These are phyloP conservation scores for Ambrosiella xylebori DNA, from an alignment of 2,329 filamentous ascomycete species.

Conservation along the genomic window DNA sequence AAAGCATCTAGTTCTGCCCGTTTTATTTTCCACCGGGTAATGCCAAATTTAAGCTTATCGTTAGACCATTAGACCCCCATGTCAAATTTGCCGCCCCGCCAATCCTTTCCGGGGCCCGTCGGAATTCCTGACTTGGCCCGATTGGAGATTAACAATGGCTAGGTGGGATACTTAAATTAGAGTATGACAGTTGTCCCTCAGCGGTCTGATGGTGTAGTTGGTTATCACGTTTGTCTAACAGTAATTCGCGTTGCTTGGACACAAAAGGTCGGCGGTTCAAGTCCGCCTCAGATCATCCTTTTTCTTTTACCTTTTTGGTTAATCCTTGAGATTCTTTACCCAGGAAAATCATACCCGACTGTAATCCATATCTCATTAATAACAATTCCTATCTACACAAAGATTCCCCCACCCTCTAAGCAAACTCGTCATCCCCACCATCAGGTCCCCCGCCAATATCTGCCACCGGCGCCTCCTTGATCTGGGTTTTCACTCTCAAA, in stretches of 20 bases:
- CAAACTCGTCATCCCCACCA: conserved; percentile 16
- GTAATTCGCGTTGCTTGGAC: conserved; percentile 4
- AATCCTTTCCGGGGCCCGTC: no score
- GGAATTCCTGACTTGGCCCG: no score
- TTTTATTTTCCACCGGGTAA: no score
- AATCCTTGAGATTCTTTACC: no score
- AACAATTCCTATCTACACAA: neutral
- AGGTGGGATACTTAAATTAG: neutral
- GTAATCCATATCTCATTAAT: neutral
- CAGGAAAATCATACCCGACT: no score
- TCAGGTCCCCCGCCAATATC: conserved; percentile 15
- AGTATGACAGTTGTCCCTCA: neutral
- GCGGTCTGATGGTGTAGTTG: conserved; percentile 11
- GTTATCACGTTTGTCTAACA: conserved; percentile 13
- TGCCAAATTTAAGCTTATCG: no score
- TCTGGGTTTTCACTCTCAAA: conserved; percentile 65
- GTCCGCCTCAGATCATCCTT: conserved; percentile 11
- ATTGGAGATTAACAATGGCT: no score
- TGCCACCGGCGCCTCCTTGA: conserved; percentile 38
- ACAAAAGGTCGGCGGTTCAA: conserved; percentile 12
- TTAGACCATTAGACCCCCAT: no score
- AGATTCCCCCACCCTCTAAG: conserved; percentile 2
- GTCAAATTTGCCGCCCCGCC: no score
- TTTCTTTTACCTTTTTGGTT: neutral
- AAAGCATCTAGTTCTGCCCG: no score